phyloP scores from a whole-genome alignment of 2,329 filamentous ascomycete genomes.

The Exophiala xenobiotica region DNA sequence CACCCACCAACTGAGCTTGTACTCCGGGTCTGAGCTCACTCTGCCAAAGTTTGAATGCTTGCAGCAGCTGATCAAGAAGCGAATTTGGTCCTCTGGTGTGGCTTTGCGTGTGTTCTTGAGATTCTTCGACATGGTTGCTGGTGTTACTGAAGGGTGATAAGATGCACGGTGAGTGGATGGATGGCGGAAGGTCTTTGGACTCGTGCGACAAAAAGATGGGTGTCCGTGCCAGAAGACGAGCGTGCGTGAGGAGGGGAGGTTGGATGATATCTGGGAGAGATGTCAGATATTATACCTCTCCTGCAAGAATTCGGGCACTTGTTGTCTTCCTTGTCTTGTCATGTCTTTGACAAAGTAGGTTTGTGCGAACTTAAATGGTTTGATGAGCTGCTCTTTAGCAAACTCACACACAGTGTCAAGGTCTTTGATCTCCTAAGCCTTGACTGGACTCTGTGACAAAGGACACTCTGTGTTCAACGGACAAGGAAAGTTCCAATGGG shows the following conservation, averaged over 20 bases:
- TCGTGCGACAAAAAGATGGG: too few relatives aligned
- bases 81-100: slow-evolving; percentile 59
- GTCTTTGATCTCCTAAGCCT: not conserved
- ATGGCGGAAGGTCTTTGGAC: too few relatives aligned
- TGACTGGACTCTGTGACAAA: not conserved
- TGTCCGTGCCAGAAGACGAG: too few relatives aligned
- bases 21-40: slow-evolving; percentile 42
- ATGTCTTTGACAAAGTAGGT: slow-evolving; percentile 3
- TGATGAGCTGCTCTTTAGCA: not conserved
- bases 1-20: not conserved
- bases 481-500: too few relatives aligned
- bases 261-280: not conserved
- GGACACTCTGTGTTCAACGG: too few relatives aligned
- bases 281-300: too few relatives aligned
- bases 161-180: too few relatives aligned
- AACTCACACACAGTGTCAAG: not conserved
- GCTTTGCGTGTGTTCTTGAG: slow-evolving; percentile 47
- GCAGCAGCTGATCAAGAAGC: slow-evolving; percentile 67
- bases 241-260: too few relatives aligned
- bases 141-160: too few relatives aligned
- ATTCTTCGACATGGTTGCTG: not conserved
- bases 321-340: slow-evolving; percentile 9
- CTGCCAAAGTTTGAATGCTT: slow-evolving; percentile 59
- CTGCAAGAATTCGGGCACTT: too few relatives aligned
- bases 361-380: slow-evolving; percentile 1